Evolutionary conservation across 352 stramenopile genomes (phyloP), one percentile per base, ranked within the genome.

Genomic region (Phytophthora sp.): DNA sequence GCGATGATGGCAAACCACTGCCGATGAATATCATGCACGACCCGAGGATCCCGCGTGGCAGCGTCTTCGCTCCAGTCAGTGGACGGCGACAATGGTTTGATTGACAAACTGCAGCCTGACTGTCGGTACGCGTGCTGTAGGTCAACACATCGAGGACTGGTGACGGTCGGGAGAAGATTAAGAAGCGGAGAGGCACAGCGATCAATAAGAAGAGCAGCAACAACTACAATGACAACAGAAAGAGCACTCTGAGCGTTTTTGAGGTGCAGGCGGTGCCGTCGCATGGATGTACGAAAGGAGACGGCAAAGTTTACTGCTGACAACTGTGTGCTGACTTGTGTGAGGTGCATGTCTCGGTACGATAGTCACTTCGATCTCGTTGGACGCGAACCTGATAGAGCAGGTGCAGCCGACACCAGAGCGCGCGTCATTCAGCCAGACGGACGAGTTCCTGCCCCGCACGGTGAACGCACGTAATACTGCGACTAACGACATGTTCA

Each of bases 21-120:
- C 62, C 69, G 20, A 69, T 79, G 12, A 93, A 93, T 44, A 93
- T 91, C 52, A 93, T 93, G 84, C 79, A 91, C 59, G 80, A 93
- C 35, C 80, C 80, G 29, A 81, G 84, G 23, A 75, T 93, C 12
- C 68, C 75, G 29, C 70, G 84, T 30, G 84, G 84, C 2, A 91
- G 76, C 33, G 79, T 91, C 20, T 93, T 89, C 29, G 82, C 82
- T 4, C 58, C 73, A 36, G 81, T 90, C 46, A n/a, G 64, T 68
- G 49, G 27, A 23, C 20, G n/a, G 16, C 13, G 33, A 7, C 16
- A 24, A n/a, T 46, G 31, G 11, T 11, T 16, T 9, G 3, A 23
- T 41, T 45, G 21, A 29, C 33, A n/a, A 12, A 44, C 30, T 42
- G n/a, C 30, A 31, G 20, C 13, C 7, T 47, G 20, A 33, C 15